These are phyloP conservation scores for Umbilicaria muhlenbergii DNA, from an alignment of 495 filamentous ascomycete species.

Conservation along the genomic window DNA sequence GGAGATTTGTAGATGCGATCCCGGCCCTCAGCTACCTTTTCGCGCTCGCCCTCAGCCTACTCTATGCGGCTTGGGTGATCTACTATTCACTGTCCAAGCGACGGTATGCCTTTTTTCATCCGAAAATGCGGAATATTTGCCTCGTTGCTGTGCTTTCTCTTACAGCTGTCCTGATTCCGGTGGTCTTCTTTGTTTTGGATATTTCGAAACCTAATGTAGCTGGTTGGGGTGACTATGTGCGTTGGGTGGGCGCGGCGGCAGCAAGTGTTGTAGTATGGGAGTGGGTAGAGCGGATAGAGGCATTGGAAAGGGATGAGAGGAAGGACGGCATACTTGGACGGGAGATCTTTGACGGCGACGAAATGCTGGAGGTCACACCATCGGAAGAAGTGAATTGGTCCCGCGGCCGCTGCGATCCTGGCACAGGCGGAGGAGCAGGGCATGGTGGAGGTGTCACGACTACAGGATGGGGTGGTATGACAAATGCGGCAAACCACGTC, in stretches of 20 bases:
- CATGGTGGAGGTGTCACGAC: constrained; percentile 23
- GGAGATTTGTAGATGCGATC: constrained; percentile 71
- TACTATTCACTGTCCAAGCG: constrained; percentile 91
- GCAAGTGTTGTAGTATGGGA: constrained; percentile 98
- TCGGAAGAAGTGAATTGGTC: constrained; percentile 41
- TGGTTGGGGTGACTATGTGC: constrained; percentile 92
- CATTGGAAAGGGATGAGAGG: constrained; percentile 84
- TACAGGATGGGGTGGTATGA: constrained; percentile 30
- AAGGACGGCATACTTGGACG: constrained; percentile 90
- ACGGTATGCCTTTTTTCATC: constrained; percentile 83
- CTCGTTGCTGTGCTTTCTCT: constrained; percentile 71
- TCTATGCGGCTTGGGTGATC: constrained; percentile 92
- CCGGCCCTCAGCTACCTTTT: constrained; percentile 91
- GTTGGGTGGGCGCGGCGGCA: constrained; percentile 93
- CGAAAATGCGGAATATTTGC: constrained; percentile 81
- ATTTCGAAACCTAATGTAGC: constrained; percentile 75
- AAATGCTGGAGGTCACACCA: constrained; percentile 71
- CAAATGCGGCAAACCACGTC: constrained; percentile 24
- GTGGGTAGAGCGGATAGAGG: constrained; percentile 98
- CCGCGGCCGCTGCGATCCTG: constrained; percentile 16
- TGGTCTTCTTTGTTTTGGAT: constrained; percentile 92
- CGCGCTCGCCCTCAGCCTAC: constrained; percentile 68
- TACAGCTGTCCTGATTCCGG: constrained; percentile 66
- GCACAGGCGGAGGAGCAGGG: constrained; percentile 3
- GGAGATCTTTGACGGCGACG: constrained; percentile 93